Evolutionary conservation across 345 rosid genomes (phyloP).

Genomic region (Sisymbrium irio): DNA sequence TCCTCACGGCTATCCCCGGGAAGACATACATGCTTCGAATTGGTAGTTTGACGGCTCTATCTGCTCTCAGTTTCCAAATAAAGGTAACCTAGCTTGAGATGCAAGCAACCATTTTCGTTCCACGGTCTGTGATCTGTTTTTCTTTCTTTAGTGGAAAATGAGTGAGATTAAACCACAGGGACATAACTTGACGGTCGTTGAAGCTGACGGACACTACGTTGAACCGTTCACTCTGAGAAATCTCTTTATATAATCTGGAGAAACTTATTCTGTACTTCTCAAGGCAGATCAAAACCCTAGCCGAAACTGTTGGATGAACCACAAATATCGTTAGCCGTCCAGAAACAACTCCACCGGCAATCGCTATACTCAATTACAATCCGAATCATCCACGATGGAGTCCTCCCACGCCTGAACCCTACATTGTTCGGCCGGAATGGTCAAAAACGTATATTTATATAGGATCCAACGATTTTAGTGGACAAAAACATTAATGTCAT

Average conservation of each 20-base stretch:
- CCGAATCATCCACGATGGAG: slow-evolving; percentile 47
- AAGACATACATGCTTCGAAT: slow-evolving; percentile 65
- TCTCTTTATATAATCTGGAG: slow-evolving; percentile 74
- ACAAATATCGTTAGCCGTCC: slow-evolving; percentile 56
- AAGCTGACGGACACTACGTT: slow-evolving; percentile 71
- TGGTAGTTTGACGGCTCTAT: slow-evolving; percentile 52
- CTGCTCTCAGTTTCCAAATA: slow-evolving; percentile 79
- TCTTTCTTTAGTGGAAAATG: background rate
- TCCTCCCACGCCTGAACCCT: slow-evolving; percentile 46
- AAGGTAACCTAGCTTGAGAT: slow-evolving; percentile 43
- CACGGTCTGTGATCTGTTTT: background rate
- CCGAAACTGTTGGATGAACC: slow-evolving; percentile 65
- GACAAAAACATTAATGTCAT: slow-evolving; percentile 16
- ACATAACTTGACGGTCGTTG: slow-evolving; percentile 77
- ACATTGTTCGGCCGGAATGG: slow-evolving; percentile 40
- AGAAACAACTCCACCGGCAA: slow-evolving; percentile 43
- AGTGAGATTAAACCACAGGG: slow-evolving; percentile 33
- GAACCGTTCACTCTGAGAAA: slow-evolving; percentile 68
- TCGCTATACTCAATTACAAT: slow-evolving; percentile 54
- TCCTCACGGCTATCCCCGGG: slow-evolving; percentile 48
- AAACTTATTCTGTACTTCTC: slow-evolving; percentile 67
- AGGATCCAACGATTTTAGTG: slow-evolving; percentile 28
- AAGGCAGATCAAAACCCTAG: slow-evolving; percentile 53
- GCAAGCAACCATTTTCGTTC: background rate
- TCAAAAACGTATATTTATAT: too few relatives aligned